Evolutionary conservation across 2,329 filamentous ascomycete species (phyloP).

Genomic region (Aureobasidium sp.): DNA sequence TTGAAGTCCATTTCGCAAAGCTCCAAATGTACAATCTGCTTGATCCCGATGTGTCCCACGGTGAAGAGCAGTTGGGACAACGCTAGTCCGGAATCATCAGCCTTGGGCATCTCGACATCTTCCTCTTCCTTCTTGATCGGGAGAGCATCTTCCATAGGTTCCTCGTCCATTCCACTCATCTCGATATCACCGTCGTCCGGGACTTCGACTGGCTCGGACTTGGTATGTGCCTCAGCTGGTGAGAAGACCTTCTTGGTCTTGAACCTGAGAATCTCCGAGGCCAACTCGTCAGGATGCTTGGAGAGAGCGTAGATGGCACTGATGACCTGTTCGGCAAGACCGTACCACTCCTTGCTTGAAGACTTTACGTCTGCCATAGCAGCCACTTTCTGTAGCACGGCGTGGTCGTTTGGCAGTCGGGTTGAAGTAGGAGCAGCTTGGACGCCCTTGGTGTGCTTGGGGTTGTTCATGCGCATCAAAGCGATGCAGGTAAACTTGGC

Average conservation of each 20-base stretch:
- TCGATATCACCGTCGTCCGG: slow-evolving; percentile 28
- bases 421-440: slow-evolving; percentile 52
- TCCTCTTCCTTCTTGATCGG: slow-evolving; percentile 17
- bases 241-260: slow-evolving; percentile 79
- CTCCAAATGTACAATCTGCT: slow-evolving; percentile 97
- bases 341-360: slow-evolving; percentile 87
- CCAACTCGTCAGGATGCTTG: slow-evolving; percentile 87
- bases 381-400: slow-evolving; percentile 73
- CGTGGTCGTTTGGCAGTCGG: slow-evolving; percentile 84
- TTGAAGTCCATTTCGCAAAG: slow-evolving; percentile 98
- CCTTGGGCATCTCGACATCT: slow-evolving; percentile 15
- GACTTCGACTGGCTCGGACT: slow-evolving; percentile 17
- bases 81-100: slow-evolving; percentile 46
- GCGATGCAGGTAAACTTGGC: slow-evolving; percentile 96
- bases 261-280: slow-evolving; percentile 78
- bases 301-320: slow-evolving; percentile 90
- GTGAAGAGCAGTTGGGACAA: slow-evolving; percentile 90
- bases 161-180: slow-evolving; percentile 27
- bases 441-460: slow-evolving; percentile 67
- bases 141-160: slow-evolving; percentile 16
- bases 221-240: slow-evolving; percentile 25
- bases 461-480: slow-evolving; percentile 80
- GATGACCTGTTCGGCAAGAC: slow-evolving; percentile 91
- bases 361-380: slow-evolving; percentile 78
- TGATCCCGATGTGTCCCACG: slow-evolving; percentile 93